Evolutionary conservation across 495 filamentous ascomycete species (phyloP), one percentile per base, ranked within the genome.

Genomic region (Pyrenula massariospora): DNA sequence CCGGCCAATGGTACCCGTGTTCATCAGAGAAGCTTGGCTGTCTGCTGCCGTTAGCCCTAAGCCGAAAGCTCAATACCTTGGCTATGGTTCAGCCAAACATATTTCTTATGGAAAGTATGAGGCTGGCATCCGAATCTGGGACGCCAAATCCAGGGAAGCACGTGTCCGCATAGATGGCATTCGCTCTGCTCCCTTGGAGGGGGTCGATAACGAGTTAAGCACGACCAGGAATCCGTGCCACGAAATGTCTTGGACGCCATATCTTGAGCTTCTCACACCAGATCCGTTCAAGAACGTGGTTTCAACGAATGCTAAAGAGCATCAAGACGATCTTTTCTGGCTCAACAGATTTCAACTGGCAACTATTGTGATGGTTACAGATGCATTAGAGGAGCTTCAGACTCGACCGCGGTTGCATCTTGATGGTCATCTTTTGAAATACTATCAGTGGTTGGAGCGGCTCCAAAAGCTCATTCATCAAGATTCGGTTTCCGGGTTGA

Each of bases 11-110:
- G 25, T 69, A 1, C 66, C 66, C 15, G 64, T 62, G 3, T 68
- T 59, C 22, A 61, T 69, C 25, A 60, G 58, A 3, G 63, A 69
- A 12, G 62, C 63, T 24, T 69, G 66, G 66, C 56, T 69, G 2
- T 69, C 66, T 22, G 63, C 63, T 1, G 58, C 62, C 19, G 10
- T 69, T 21, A 60, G 49, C 12, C 53, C 65, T 22, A 21, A 49
- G 0, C 63, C 65, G 0, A 20, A 24, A 2, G 31, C 59, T 22
- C 58, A 52, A 8, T 65, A 63, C 10, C 57, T 24, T 0, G 66
- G 66, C 2, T 53, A 66, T 59, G 61, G 61, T 52, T 59, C 59
- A 1, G 57, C 63, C 0, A 22, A 50, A 10, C n/a, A 36, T 8
- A 42, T 48, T 2, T 31, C 22, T 1, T 61, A 54, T 24, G 62